Evolutionary conservation across 2,329 filamentous ascomycete genomes (phyloP).

Genomic region (Arthrinium phaeospermum): DNA sequence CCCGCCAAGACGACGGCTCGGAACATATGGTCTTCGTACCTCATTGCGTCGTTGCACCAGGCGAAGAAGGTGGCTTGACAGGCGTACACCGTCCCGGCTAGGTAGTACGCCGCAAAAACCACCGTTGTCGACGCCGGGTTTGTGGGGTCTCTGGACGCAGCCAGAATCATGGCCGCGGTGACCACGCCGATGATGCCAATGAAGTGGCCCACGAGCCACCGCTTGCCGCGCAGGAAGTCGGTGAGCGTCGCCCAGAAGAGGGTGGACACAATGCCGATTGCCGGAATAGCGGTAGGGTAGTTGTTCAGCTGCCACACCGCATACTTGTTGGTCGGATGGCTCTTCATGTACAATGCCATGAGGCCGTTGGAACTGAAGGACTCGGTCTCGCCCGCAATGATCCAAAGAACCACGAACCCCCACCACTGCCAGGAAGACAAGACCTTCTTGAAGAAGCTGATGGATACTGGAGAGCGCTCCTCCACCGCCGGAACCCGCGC

Average conservation of each 20-base stretch:
- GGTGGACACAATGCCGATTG: slow-evolving; percentile 63
- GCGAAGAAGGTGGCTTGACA: slow-evolving; percentile 78
- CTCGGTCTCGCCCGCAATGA: slow-evolving; percentile 74
- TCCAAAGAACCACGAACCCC: slow-evolving; percentile 70
- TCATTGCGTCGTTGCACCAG: slow-evolving; percentile 75
- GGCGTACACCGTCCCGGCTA: slow-evolving; percentile 72
- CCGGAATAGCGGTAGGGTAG: slow-evolving; percentile 62
- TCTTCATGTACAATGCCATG: slow-evolving; percentile 56
- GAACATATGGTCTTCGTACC: slow-evolving; percentile 66
- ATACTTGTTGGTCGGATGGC: slow-evolving; percentile 50
- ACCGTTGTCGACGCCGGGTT: slow-evolving; percentile 51
- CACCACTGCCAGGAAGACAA: slow-evolving; percentile 69
- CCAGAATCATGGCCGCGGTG: slow-evolving; percentile 67
- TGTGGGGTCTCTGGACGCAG: slow-evolving; percentile 49
- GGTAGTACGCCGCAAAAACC: slow-evolving; percentile 72
- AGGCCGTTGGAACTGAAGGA: slow-evolving; percentile 71
- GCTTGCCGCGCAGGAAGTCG: slow-evolving; percentile 66
- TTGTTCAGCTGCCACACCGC: slow-evolving; percentile 58
- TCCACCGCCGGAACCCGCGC: slow-evolving; percentile 46
- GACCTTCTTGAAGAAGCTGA: slow-evolving; percentile 58
- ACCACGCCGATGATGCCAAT: slow-evolving; percentile 69
- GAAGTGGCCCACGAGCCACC: slow-evolving; percentile 71
- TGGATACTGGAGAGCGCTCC: slow-evolving; percentile 51
- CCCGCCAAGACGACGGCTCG: slow-evolving; percentile 71
- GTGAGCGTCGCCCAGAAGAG: slow-evolving; percentile 74